Evolutionary conservation across 176 grass and related monocot species (phyloP).

Genomic region (Musa troglodytarum): DNA sequence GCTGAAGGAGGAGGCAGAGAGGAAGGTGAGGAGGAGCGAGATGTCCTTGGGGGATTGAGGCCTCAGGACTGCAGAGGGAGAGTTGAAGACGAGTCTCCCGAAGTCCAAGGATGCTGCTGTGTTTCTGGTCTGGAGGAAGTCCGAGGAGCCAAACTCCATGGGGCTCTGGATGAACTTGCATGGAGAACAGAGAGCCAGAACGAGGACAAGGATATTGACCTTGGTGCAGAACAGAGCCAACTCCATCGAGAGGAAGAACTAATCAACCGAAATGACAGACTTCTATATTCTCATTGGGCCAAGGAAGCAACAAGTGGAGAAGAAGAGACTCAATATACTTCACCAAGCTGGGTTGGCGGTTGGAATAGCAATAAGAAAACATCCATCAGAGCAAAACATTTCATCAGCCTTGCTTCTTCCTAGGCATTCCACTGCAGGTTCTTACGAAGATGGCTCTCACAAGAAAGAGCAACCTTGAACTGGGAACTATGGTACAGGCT

Average conservation of each 20-base stretch:
- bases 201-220: slow-evolving; percentile 22
- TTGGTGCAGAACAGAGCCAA: slow-evolving; percentile 34
- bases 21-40: slow-evolving; percentile 44
- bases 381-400: too few species aligned
- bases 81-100: slow-evolving; percentile 40
- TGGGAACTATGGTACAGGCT: too few species aligned
- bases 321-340: too few species aligned
- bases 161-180: slow-evolving; percentile 73
- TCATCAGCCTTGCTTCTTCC: not conserved
- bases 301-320: too few species aligned
- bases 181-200: slow-evolving; percentile 36
- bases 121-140: slow-evolving; percentile 29
- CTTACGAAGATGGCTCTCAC: not conserved
- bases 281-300: too few species aligned
- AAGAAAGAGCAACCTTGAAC: not conserved
- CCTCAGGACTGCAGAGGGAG: slow-evolving; percentile 42
- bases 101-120: slow-evolving; percentile 43
- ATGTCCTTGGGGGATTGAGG: slow-evolving; percentile 47
- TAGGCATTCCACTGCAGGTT: not conserved
- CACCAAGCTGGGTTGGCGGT: too few species aligned
- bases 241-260: slow-evolving; percentile 40
- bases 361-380: too few species aligned
- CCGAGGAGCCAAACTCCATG: slow-evolving; percentile 38
- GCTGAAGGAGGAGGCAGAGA: slow-evolving; percentile 20
- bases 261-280: not conserved